Percentiles rank a stretch among this genome's conserved stretches.
Evolutionary conservation across 2,329 filamentous ascomycete species (phyloP).

Genomic region (Colletotrichum graminicola): DNA sequence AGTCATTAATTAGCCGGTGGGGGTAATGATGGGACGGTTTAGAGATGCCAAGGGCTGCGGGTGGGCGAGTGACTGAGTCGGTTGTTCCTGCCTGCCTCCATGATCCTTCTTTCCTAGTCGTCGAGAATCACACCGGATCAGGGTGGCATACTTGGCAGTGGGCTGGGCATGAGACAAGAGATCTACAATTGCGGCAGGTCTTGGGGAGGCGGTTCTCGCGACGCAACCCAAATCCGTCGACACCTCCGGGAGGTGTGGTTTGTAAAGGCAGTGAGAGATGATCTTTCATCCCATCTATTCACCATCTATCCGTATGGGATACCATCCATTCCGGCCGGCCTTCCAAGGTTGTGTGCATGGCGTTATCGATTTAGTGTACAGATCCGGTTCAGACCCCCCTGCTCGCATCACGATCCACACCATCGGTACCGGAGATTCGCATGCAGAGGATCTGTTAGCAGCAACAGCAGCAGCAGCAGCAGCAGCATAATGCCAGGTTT

Average conservation of each 20-base stretch:
- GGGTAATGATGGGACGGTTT: slow-evolving; percentile 23
- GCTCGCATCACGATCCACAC: slow-evolving; percentile 1
- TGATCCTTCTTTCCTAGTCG: background rate
- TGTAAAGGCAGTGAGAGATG: background rate
- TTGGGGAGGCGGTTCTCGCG: background rate
- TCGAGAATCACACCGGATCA: background rate
- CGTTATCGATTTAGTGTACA: background rate
- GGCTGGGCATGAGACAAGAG: slow-evolving; percentile 10
- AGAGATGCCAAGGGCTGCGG: background rate
- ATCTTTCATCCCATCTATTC: background rate
- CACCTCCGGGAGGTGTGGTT: background rate
- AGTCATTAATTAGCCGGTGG: background rate
- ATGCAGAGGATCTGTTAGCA: background rate
- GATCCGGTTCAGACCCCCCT: background rate
- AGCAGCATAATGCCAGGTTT: slow-evolving; percentile 6
- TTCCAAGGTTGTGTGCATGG: background rate
- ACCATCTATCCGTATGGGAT: background rate
- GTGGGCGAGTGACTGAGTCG: background rate
- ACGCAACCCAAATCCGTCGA: background rate
- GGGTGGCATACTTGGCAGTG: slow-evolving; percentile 8
- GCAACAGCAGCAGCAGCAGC: background rate
- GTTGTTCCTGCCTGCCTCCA: background rate
- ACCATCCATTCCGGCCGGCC: background rate
- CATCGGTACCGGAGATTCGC: background rate
- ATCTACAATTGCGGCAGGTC: background rate